A percentile compares a stretch with the other conserved stretches of the same genome.
These are phyloP conservation scores for Penicillium macrosclerotiorum DNA, from an alignment of 495 filamentous ascomycete species.

Conservation along the genomic window DNA sequence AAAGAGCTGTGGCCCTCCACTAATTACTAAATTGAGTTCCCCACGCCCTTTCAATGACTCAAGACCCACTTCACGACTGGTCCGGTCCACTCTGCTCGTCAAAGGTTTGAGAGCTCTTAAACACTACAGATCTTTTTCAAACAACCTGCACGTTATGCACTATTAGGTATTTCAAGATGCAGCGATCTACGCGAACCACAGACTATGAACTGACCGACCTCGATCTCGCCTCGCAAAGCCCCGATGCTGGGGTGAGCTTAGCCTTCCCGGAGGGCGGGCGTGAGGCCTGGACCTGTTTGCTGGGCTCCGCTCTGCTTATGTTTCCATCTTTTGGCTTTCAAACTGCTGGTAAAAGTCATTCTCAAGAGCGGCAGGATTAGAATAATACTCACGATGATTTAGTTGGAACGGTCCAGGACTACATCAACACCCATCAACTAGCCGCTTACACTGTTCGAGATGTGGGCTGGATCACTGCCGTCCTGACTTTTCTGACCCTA, in stretches of 20 bases:
- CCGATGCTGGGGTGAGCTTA: slow-evolving; percentile 5
- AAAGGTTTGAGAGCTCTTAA: no score
- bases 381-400: background rate
- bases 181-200: background rate
- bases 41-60: slow-evolving; percentile 11
- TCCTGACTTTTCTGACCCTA: slow-evolving; percentile 61
- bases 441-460: slow-evolving; percentile 49
- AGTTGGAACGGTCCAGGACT: slow-evolving; percentile 62
- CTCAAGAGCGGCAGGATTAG: slow-evolving; percentile 4
- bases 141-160: background rate
- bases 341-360: slow-evolving; percentile 28
- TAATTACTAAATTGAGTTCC: no score
- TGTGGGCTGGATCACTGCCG: slow-evolving; percentile 64
- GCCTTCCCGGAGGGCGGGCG: slow-evolving; percentile 61
- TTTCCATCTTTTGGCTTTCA: slow-evolving; percentile 62
- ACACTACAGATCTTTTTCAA: no score
- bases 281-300: slow-evolving; percentile 59
- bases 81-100: no score
- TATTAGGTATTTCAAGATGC: background rate
- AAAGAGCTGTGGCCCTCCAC: no score
- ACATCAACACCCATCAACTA: slow-evolving; percentile 60
- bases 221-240: background rate
- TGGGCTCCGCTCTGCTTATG: slow-evolving; percentile 61
- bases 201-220: slow-evolving; percentile 2
- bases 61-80: no score